Evolutionary conservation across 768 basidiomycete genomes (phyloP).

Genomic region (Russula compacta): DNA sequence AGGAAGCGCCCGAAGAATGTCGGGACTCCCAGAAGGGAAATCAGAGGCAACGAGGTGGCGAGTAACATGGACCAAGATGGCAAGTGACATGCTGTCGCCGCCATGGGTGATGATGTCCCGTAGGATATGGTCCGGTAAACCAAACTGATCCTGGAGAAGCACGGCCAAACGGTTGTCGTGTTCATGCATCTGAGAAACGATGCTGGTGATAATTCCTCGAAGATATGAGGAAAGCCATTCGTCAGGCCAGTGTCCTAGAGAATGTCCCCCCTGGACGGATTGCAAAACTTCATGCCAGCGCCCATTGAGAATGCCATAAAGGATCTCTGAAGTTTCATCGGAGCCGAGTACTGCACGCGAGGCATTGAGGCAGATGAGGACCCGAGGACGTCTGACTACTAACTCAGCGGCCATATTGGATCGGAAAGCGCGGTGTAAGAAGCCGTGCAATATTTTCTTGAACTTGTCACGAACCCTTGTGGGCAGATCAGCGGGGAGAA

Average conservation of each 20-base stretch:
- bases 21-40: background rate
- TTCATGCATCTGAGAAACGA: background rate
- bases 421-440: background rate
- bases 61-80: background rate
- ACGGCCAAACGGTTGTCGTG: background rate
- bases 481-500: background rate
- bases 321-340: too few species aligned
- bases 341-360: background rate
- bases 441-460: background rate
- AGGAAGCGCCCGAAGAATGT: background rate
- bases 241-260: background rate
- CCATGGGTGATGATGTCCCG: background rate
- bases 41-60: background rate
- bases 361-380: background rate
- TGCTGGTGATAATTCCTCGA: background rate
- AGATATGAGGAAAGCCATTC: too few species aligned
- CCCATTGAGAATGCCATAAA: background rate
- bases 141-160: background rate
- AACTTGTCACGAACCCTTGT: background rate
- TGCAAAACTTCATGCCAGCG: background rate
- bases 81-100: background rate
- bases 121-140: background rate
- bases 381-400: background rate
- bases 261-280: background rate
- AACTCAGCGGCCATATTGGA: background rate